Evolutionary conservation across 345 rosid genomes (phyloP).

Genomic region (Lepidium didymum): DNA sequence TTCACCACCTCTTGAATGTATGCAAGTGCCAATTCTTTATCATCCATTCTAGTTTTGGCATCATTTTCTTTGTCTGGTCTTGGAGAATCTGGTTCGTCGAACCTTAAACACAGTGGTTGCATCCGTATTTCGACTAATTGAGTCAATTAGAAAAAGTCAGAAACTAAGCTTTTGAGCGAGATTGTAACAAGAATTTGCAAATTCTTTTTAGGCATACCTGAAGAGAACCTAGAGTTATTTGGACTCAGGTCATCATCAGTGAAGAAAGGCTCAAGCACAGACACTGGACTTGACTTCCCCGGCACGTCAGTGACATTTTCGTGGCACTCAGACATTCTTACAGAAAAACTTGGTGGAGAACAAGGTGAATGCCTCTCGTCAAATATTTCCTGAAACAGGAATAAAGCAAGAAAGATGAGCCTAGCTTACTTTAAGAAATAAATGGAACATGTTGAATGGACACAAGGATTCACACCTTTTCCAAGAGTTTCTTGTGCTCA

Average conservation of each 20-base stretch:
- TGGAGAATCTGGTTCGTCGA: conserved; percentile 45
- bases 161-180: neutral
- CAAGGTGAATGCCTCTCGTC: conserved; percentile 27
- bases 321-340: conserved; percentile 38
- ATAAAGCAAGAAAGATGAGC: conserved; percentile 13
- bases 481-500: conserved; percentile 18
- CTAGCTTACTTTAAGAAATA: neutral
- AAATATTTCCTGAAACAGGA: conserved; percentile 31
- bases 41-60: conserved; percentile 36
- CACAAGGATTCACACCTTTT: conserved; percentile 33
- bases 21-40: conserved; percentile 41
- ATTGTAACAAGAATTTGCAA: neutral
- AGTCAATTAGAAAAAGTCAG: conserved; percentile 25
- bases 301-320: conserved; percentile 36
- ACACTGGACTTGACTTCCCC: conserved; percentile 79
- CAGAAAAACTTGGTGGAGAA: conserved; percentile 45
- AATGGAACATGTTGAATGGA: neutral
- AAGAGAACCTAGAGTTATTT: conserved; percentile 38
- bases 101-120: conserved; percentile 55
- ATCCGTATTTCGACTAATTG: conserved; percentile 41
- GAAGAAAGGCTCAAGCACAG: conserved; percentile 78
- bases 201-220: conserved; percentile 40
- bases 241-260: conserved; percentile 65
- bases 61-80: conserved; percentile 25
- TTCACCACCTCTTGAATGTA: conserved; percentile 49